Conservation (phyloP, 305 asterid genomes). For the Solanum chacoense region DNA sequence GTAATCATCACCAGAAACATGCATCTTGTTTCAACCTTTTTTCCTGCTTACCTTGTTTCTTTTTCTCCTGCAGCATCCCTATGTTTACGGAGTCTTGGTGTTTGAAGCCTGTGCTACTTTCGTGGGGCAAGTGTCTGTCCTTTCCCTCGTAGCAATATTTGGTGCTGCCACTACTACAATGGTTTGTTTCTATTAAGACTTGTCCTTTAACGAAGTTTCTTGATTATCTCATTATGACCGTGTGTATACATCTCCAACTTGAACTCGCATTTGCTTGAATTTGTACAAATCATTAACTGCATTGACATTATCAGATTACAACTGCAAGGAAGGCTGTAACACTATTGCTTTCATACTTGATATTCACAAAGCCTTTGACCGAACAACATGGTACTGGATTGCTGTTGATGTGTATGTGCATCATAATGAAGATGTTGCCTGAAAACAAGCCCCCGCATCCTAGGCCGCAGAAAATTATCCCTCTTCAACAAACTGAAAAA, state of each 20-base stretch:
- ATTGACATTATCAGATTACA: constrained; percentile 32
- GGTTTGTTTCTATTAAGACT: constrained; percentile 21
- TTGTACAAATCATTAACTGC: not conserved
- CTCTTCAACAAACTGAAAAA: not conserved
- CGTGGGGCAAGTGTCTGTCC: constrained; percentile 67
- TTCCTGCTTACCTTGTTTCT: not conserved
- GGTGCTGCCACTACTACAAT: constrained; percentile 83
- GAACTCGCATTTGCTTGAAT: not conserved
- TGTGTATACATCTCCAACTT: not conserved
- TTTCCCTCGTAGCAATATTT: constrained; percentile 63
- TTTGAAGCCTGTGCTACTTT: constrained; percentile 80
- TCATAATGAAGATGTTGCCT: constrained; percentile 57
- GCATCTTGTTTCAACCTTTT: not conserved
- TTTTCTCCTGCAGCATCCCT: constrained; percentile 45
- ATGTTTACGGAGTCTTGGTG: constrained; percentile 67
- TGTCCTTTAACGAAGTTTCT: not conserved
- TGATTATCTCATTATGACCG: not conserved
- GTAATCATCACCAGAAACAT: constrained; percentile 15
- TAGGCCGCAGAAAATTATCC: not conserved
- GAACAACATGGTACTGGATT: constrained; percentile 64
- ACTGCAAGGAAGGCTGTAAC: constrained; percentile 78
- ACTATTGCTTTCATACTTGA: constrained; percentile 48
- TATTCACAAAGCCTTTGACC: constrained; percentile 65
- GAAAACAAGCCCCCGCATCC: constrained; percentile 34
- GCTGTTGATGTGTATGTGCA: constrained; percentile 62